A percentile compares a stretch with the other conserved stretches of the same genome.
phyloP scores from a whole-genome alignment of 176 grass and related monocot genomes.

The Eremochloa ophiuroides region DNA sequence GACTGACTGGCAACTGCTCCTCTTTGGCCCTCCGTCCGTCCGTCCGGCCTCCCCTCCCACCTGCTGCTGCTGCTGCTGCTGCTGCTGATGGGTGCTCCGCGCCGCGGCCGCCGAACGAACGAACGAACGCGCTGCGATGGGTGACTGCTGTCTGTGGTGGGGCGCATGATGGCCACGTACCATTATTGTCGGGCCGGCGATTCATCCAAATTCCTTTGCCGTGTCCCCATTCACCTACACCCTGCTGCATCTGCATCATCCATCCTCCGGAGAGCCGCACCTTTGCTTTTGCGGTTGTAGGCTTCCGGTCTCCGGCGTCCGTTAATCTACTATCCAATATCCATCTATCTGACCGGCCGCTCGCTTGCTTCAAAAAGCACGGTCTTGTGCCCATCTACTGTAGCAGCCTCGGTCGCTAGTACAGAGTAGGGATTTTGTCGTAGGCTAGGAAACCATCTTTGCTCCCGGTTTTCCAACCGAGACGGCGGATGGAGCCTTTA shows the following conservation, averaged over 20 bases:
- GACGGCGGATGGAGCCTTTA: too few relatives aligned
- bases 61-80: background rate
- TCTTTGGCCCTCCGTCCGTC: background rate
- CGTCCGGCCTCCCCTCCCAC: background rate
- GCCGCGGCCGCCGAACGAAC: slow-evolving; percentile 7
- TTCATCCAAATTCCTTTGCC: slow-evolving; percentile 28
- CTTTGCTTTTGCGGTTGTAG: background rate
- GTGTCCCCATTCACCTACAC: slow-evolving; percentile 34
- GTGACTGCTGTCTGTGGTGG: background rate
- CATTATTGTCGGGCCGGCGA: slow-evolving; percentile 22
- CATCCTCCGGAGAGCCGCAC: background rate
- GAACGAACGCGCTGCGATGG: background rate
- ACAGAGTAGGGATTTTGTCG: too few relatives aligned
- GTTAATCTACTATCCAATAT: background rate
- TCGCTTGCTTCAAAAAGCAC: background rate
- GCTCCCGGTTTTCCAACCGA: too few relatives aligned
- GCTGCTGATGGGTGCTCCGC: background rate
- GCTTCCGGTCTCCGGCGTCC: too few relatives aligned
- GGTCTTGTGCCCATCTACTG: background rate
- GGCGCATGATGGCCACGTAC: slow-evolving; percentile 17
- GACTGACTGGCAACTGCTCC: background rate
- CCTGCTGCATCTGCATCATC: background rate
- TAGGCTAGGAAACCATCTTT: too few relatives aligned
- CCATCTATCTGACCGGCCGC: background rate
- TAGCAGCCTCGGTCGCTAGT: too few relatives aligned